phyloP scores from a whole-genome alignment of 345 rosid genomes.

The Salix suchowensis region DNA sequence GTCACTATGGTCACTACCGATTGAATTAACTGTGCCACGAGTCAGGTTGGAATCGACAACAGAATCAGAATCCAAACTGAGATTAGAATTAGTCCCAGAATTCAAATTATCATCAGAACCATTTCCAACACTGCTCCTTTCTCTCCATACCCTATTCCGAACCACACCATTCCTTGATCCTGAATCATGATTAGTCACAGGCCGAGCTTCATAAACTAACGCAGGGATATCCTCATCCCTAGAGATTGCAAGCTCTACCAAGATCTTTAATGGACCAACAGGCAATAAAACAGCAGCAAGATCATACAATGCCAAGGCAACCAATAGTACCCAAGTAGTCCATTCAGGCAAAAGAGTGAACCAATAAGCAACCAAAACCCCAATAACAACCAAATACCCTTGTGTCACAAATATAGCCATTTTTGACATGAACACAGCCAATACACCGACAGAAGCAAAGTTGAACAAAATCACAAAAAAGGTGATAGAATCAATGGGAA shows the following conservation, averaged over 20 bases:
- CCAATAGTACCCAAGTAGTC: conserved; percentile 88
- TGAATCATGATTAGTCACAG: conserved; percentile 47
- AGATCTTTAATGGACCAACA: conserved; percentile 77
- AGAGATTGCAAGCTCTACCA: conserved; percentile 92
- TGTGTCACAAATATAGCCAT: conserved; percentile 85
- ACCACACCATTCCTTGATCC: conserved; percentile 22
- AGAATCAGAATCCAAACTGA: background rate
- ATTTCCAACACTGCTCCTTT: conserved; percentile 26
- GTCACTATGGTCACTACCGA: conserved; percentile 7
- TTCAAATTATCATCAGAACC: conserved; percentile 16
- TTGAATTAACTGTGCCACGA: conserved; percentile 11
- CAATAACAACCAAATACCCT: conserved; percentile 73
- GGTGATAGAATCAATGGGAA: conserved; percentile 63
- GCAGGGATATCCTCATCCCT: conserved; percentile 98
- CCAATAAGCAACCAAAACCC: conserved; percentile 87
- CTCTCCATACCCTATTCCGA: conserved; percentile 82
- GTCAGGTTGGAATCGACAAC: conserved; percentile 15
- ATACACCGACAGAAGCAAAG: conserved; percentile 77
- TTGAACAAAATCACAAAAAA: conserved; percentile 58
- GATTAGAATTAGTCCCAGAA: conserved; percentile 4
- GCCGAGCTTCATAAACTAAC: conserved; percentile 83
- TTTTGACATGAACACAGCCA: conserved; percentile 82
- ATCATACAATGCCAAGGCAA: conserved; percentile 80
- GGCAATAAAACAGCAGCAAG: conserved; percentile 93
- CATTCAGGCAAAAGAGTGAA: conserved; percentile 86